Evolutionary conservation across 2,329 filamentous ascomycete genomes (phyloP), one percentile per base, ranked within the genome.

Genomic region (Penicillium rolfsii): DNA sequence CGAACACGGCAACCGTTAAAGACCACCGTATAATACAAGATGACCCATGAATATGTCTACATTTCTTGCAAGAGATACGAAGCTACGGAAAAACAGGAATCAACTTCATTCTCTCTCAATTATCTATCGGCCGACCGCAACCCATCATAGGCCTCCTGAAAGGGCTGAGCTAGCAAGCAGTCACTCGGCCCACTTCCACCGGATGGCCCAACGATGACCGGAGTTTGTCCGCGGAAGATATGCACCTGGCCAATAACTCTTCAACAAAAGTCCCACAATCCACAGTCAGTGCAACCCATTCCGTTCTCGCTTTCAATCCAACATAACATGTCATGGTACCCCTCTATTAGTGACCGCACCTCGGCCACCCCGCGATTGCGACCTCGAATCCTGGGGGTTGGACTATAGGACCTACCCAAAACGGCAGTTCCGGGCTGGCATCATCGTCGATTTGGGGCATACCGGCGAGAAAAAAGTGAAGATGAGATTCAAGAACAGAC

Each of bases 361-460:
- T 50, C n/a, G 33, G 48, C 35, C 22, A 26, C 62, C 55, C 61
- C 57, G 36, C 65, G 63, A 64, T 61, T 55, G 49, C 52, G 60
- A 58, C 62, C 19, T 22, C 65, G 59, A 64, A 66, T 62, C 58
- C 65, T 61, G 65, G 65, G 65, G 65, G 65, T 63, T 64, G 12
- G n/a, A 14, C 62, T 60, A 30, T 49, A 7, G 38, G 22, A 67
- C 58, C 46, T 67, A 45, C 65, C 61, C 36, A 50, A 61, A 55
- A 16, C 64, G 66, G 66, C 64, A 68, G 63, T 67, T 68, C 66
- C 65, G 65, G 54, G 45, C 26, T 57, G 49, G 19, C 41, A 40
- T 46, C 48, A 40, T 28, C 12, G 36, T 45, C 12, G 16, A 28
- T 54, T 54, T 54, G 52, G 36, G 48, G 6, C 50, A 53, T 33